Conservation (phyloP, 257 asterid species). For the Ehretia macrophylla region DNA sequence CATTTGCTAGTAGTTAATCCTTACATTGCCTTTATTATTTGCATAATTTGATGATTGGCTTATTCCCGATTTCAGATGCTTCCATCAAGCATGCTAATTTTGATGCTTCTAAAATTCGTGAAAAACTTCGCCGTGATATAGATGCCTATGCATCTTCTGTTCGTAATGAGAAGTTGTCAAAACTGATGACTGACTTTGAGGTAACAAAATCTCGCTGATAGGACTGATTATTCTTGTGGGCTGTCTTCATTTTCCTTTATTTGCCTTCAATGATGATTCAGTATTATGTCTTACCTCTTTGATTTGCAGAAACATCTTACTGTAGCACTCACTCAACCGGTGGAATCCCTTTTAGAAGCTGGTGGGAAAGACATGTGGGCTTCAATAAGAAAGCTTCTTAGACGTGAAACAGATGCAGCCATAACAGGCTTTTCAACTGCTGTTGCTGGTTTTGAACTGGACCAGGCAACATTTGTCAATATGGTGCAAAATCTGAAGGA, state of each 20-base stretch:
- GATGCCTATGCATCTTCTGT: slow-evolving; percentile 44
- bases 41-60: neutral
- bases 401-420: slow-evolving; percentile 39
- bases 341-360: slow-evolving; percentile 54
- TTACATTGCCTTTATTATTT: too few species aligned
- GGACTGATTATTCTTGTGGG: slow-evolving; percentile 3
- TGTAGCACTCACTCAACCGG: slow-evolving; percentile 35
- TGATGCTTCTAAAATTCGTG: slow-evolving; percentile 56
- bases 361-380: slow-evolving; percentile 53
- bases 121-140: slow-evolving; percentile 52
- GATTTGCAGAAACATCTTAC: slow-evolving; percentile 42
- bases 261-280: too few species aligned
- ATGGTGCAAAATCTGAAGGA: slow-evolving; percentile 40
- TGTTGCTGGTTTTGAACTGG: slow-evolving; percentile 50
- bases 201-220: slow-evolving; percentile 19
- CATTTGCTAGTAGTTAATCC: too few species aligned
- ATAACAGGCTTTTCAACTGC: slow-evolving; percentile 35
- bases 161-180: slow-evolving; percentile 39
- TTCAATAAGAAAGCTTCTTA: slow-evolving; percentile 46
- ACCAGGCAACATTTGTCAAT: slow-evolving; percentile 32
- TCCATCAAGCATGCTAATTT: slow-evolving; percentile 46
- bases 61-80: slow-evolving; percentile 41
- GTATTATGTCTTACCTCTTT: too few species aligned
- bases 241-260: neutral
- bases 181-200: slow-evolving; percentile 39